Conservation (phyloP, 2,329 filamentous ascomycete genomes). For the Fusarium kyushuense region DNA sequence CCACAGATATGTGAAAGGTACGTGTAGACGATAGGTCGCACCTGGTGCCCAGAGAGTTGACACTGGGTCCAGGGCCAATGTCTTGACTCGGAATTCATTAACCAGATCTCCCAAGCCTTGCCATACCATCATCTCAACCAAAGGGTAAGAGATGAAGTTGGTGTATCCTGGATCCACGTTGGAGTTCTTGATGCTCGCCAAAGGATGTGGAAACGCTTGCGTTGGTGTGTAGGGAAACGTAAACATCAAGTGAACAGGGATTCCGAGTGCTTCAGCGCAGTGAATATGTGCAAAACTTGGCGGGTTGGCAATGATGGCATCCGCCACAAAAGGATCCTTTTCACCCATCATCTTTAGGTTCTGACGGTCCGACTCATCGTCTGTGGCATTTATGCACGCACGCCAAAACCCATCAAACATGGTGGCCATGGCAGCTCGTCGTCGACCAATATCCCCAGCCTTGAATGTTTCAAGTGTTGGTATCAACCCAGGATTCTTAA, state of each 20-base stretch:
- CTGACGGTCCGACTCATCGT: slow-evolving; percentile 68
- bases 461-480: slow-evolving; percentile 79
- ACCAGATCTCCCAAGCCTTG: slow-evolving; percentile 86
- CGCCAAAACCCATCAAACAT: slow-evolving; percentile 90
- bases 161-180: slow-evolving; percentile 79
- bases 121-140: slow-evolving; percentile 91
- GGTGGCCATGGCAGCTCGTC: slow-evolving; percentile 77
- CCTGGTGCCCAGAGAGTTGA: slow-evolving; percentile 83
- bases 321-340: slow-evolving; percentile 72
- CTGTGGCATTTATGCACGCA: slow-evolving; percentile 79
- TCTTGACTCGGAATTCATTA: slow-evolving; percentile 78
- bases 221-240: slow-evolving; percentile 86
- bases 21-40: slow-evolving; percentile 76
- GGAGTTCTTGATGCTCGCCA: slow-evolving; percentile 79
- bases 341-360: slow-evolving; percentile 75
- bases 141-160: slow-evolving; percentile 83
- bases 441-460: slow-evolving; percentile 76
- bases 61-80: slow-evolving; percentile 77
- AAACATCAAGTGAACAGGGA: slow-evolving; percentile 88
- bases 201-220: slow-evolving; percentile 78
- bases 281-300: slow-evolving; percentile 83
- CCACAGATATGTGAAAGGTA: slow-evolving; percentile 82
- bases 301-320: slow-evolving; percentile 89
- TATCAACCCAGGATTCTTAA: slow-evolving; percentile 84
- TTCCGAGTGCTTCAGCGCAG: slow-evolving; percentile 81